Percentiles rank a stretch among this genome's conserved stretches.
These are phyloP conservation scores for Microcyclospora pomicola DNA, from an alignment of 2,329 filamentous ascomycete genomes.

Conservation along the genomic window DNA sequence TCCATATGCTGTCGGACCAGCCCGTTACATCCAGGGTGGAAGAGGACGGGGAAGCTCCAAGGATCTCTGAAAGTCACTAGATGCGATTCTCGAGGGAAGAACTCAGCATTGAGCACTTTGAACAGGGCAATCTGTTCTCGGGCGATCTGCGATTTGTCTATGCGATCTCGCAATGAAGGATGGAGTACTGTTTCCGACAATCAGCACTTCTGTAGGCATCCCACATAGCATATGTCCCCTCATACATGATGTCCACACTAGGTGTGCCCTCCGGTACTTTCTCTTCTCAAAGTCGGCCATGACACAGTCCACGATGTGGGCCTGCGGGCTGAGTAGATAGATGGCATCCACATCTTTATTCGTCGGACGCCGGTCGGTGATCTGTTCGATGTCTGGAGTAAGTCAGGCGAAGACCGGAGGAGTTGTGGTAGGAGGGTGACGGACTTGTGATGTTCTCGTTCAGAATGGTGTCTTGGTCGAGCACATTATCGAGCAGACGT, in stretches of 20 bases:
- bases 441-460: constrained; percentile 91
- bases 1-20: constrained; percentile 75
- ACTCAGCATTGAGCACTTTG: constrained; percentile 74
- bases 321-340: constrained; percentile 74
- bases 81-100: constrained; percentile 79
- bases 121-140: constrained; percentile 67
- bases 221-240: constrained; percentile 2
- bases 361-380: constrained; percentile 69
- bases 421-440: constrained; percentile 17
- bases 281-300: constrained; percentile 80
- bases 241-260: constrained; percentile 70
- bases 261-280: constrained; percentile 63
- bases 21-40: constrained; percentile 77
- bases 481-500: constrained; percentile 77
- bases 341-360: constrained; percentile 90
- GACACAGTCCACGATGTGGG: constrained; percentile 84
- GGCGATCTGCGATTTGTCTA: constrained; percentile 57
- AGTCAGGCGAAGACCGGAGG: constrained; percentile 16
- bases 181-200: constrained; percentile 43
- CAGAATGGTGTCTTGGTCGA: constrained; percentile 93
- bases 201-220: constrained; percentile 6
- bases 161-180: constrained; percentile 53
- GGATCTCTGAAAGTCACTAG: constrained; percentile 85
- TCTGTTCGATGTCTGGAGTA: constrained; percentile 71
- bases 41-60: constrained; percentile 87